Evolutionary conservation across 345 rosid species (phyloP), one percentile per base, ranked within the genome.

Genomic region (Ceriops tagal): DNA sequence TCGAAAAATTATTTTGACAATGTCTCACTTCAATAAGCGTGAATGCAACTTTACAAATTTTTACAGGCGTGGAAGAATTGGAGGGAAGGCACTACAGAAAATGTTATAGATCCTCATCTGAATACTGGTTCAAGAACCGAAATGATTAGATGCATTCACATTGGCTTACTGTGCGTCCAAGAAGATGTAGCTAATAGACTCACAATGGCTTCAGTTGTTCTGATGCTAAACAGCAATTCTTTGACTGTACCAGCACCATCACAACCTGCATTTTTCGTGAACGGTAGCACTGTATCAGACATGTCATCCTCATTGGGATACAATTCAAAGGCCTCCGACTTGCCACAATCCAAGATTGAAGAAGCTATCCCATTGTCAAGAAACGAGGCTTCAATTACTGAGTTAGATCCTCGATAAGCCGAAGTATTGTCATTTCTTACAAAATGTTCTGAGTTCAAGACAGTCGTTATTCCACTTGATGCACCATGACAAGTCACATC

Each of bases 11-110:
- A 22, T 18, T 16, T 11, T 8, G 22, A 8, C 9, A 16, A 47
- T 20, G 3, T 21, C 15, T 28, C 13, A 34, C 5, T 46, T 1
- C 4, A 47, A 16, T 19, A 39, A 43, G 16, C 3, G 47, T 43
- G 47, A 43, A 10, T 43, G 4, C 47, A 34, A 64, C 51, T 11
- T 13, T 43, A 27, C 21, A 37, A 51, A 24, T 58, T 22, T 3
- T 28, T 68, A 28, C 68, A 80, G 82, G 75, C 58, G 4, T 83
- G 80, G 84, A 67, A 73, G 21, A 68, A 56, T 1, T 76, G 83
- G 83, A 68, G 66, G 5, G 70, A 62, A 1, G 79, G 72, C 21
- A 67, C 34, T 4, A 61, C 74, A 0, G 4, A 64, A 64, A 47
- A 71, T 1, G 60, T 78, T 64, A 2, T 73, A 31, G 83, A 80